phyloP scores from a whole-genome alignment of 2,329 filamentous ascomycete genomes.

The Blastomyces percursus region DNA sequence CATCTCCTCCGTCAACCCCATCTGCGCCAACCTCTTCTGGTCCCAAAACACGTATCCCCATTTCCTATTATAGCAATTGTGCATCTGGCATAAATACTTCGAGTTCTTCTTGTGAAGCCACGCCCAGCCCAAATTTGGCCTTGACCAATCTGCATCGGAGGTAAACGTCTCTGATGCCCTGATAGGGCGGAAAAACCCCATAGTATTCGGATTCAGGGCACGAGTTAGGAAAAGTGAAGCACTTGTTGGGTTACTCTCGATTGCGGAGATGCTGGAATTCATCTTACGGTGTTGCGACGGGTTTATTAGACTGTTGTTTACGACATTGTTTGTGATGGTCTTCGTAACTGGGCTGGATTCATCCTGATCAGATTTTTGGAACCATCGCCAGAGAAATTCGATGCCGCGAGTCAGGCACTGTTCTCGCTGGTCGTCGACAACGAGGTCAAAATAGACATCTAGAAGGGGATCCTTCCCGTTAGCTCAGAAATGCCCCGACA shows the following conservation, averaged over 20 bases:
- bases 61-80: neutral
- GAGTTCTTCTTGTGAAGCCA: neutral
- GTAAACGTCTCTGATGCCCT: neutral
- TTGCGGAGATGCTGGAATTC: neutral
- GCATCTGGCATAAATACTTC: neutral
- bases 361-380: neutral
- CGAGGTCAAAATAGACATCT: slow-evolving; percentile 1
- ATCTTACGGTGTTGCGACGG: neutral
- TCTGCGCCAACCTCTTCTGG: neutral
- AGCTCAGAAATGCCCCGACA: neutral
- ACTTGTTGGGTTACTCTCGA: neutral
- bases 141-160: neutral
- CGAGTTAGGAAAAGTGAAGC: neutral
- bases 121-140: slow-evolving; percentile 1
- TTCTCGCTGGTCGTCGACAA: neutral
- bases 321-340: neutral
- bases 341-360: neutral
- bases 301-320: neutral
- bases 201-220: neutral
- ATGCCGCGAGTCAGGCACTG: neutral
- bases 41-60: slow-evolving; percentile 4
- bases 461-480: neutral
- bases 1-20: slow-evolving; percentile 2
- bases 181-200: neutral
- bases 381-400: slow-evolving; percentile 1